Percentiles rank a stretch among this genome's conserved stretches.
These are phyloP conservation scores for Thermoascus crustaceus DNA, from an alignment of 2,329 filamentous ascomycete genomes.

Conservation along the genomic window DNA sequence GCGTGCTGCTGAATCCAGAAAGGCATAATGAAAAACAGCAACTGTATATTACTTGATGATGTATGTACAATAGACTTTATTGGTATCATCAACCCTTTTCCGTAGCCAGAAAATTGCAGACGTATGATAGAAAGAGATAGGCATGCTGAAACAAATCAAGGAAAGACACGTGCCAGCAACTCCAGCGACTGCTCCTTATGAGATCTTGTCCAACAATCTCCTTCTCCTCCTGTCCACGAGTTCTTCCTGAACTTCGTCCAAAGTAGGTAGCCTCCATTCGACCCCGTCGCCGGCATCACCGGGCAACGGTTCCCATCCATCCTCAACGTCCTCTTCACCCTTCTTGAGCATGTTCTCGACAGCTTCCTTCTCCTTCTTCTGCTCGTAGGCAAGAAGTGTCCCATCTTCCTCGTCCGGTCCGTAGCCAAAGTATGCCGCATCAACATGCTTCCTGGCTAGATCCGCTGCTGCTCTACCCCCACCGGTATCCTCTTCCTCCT, in stretches of 20 bases:
- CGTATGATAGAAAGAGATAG: too few relatives aligned
- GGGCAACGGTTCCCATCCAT: constrained; percentile 76
- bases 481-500: constrained; percentile 60
- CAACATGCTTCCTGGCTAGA: constrained; percentile 58
- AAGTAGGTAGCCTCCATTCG: constrained; percentile 72
- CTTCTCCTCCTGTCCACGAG: constrained; percentile 76
- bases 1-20: constrained; percentile 3
- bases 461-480: constrained; percentile 29
- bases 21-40: constrained; percentile 1
- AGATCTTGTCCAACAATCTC: constrained; percentile 75
- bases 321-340: constrained; percentile 50
- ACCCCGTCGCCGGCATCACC: constrained; percentile 78
- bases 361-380: constrained; percentile 73
- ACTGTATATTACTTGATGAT: not conserved
- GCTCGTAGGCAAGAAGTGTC: constrained; percentile 70
- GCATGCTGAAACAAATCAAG: too few relatives aligned
- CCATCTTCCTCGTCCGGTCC: constrained; percentile 87
- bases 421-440: constrained; percentile 94
- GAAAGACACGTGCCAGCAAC: constrained; percentile 3
- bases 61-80: not conserved
- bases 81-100: constrained; percentile 4
- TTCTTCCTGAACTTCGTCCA: constrained; percentile 92
- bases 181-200: constrained; percentile 20
- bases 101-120: too few relatives aligned
- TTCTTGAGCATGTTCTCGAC: constrained; percentile 58